Conservation (phyloP, 2,329 filamentous ascomycete species). For the Trichothecium roseum region DNA sequence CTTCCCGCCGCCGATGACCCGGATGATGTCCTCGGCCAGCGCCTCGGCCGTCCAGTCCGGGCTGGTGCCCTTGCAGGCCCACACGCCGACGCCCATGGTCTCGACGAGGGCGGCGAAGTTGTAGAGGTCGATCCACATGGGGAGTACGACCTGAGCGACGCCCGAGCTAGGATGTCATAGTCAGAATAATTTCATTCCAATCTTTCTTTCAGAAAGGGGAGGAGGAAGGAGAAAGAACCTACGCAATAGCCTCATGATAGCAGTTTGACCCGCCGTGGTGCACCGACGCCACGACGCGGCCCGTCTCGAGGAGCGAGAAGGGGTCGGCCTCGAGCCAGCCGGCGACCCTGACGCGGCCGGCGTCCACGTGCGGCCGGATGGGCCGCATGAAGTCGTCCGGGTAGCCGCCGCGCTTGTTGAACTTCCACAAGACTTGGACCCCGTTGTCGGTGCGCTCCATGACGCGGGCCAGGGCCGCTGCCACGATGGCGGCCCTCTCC, state of each 20-base stretch:
- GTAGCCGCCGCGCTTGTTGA: conserved; percentile 4
- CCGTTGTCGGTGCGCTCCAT: conserved; percentile 8
- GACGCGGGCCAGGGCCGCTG: conserved; percentile 8
- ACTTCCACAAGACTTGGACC: conserved; percentile 19
- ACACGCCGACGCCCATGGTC: conserved; percentile 26
- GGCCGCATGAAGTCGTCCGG: conserved; percentile 5
- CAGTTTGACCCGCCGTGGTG: conserved; percentile 25
- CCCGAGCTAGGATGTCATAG: conserved; percentile 19
- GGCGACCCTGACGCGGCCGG: conserved; percentile 8
- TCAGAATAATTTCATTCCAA: conserved; percentile 1
- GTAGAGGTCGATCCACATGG: conserved; percentile 31
- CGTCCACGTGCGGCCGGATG: conserved; percentile 6
- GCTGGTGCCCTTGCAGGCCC: conserved; percentile 19
- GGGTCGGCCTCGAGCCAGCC: conserved; percentile 16
- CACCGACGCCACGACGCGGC: conserved; percentile 17
- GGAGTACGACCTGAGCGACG: conserved; percentile 31
- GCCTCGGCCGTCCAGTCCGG: conserved; percentile 16
- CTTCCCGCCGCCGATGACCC: conserved; percentile 8
- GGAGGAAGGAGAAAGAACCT: conserved; percentile 8
- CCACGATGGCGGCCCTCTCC: conserved; percentile 11
- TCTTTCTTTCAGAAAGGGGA: neutral
- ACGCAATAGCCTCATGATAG: conserved; percentile 31
- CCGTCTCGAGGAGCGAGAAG: conserved; percentile 17
- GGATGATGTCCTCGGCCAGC: conserved; percentile 13
- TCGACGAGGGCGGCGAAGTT: conserved; percentile 30